Base-by-base conservation (phyloP, 495 filamentous ascomycete species). In the Sphaerosporella brunnea region DNA sequence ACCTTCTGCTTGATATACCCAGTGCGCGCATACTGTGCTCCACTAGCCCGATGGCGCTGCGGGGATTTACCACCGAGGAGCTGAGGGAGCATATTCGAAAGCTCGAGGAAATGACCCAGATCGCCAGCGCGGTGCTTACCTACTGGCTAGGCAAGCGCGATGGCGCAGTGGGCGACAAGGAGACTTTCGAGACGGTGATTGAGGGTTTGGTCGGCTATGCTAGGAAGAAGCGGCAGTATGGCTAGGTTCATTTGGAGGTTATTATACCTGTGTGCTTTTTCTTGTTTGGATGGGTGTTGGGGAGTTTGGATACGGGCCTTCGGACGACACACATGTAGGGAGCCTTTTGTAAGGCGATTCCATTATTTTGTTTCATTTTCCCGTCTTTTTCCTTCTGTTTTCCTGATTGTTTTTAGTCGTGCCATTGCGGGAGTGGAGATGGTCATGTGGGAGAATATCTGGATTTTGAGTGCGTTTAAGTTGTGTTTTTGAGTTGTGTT, bases 161-260 rank as follows among this genome's bases (percentile, higher is more conserved):
- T 58, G 80, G 81, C 45, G 80, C 86, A 46, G 67, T 92, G 46
- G 77, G 80, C 23, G 88, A 99, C 53, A 82, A 92, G 55, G 88
- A 95, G 65, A 84, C 84, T 4, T 95, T 99, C 68, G 90, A 99
- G 59, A 84, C 82, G 0, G 90, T 99, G 7, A 94, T 99, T 70
- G 92, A 95, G 66, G 94, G 95, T 61, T 66, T 99, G 49, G 90
- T 99, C 36, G 90, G 81, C 63, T 90, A 94, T 68, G 90, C 92
- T 7, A 71, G 85, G 64, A 83, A 87, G 60, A 78, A 83, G 39
- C 70, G 90, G 60, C 90, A 87, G 64, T 52, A 54, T 11, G 59
- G 57, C 20, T 59, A 52, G 25, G 23, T 11, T 34, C 25, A 24
- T 8, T 34, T 9, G 5, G 36, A 7, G 10, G 4, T 43, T 43